Evolutionary conservation across 176 grass and related monocot genomes (phyloP), one percentile per base, ranked within the genome.

Genomic region (Thinopyrum elongatum): DNA sequence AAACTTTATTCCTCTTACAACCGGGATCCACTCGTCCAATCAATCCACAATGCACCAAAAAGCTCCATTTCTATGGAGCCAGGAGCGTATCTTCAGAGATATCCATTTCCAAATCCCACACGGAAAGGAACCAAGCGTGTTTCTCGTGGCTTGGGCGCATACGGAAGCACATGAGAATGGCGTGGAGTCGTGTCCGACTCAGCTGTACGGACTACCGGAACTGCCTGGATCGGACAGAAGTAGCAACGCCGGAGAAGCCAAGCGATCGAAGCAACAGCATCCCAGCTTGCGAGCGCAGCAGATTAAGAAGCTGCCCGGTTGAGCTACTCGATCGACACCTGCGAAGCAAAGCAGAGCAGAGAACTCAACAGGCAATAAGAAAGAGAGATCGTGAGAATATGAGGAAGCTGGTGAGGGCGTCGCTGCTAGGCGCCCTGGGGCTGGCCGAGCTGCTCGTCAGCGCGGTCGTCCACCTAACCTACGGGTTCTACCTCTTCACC

Each of bases 401-500:
- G 87, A 57, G 29, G 81, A 80, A 16, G 4, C 6, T 59, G 12
- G 3, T 79, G 13, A 31, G 57, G 67, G 41, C 67, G 65, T 53
- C 4, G 81, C 49, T 88, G 80, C 35, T 83, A 15, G 76, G 64
- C 63, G 34, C 49, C 17, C 68, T 87, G 81, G 65, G 26, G 82
- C 76, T 28, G 4, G 87, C 67, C 8, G 95, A 97, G 87, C 88
- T 97, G 44, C 82, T 91, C 61, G 42, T 92, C 35, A 94, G 87
- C 88, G 65, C 88, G 14, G 88, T 53, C 19, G 38, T 91, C n/a
- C 95, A 97, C 83, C 15, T 97, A 4, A 57, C 83, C 65, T 97
- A 92, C 30, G 95, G 88, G 25, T 86, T 94, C 90, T 97, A 97
- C 90, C 76, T 97, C 83, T 94, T 97, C 84, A 85, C 86, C 75